Evolutionary conservation across 2,329 filamentous ascomycete species (phyloP), one percentile per base, ranked within the genome.

Genomic region (Colletotrichum sansevieriae): DNA sequence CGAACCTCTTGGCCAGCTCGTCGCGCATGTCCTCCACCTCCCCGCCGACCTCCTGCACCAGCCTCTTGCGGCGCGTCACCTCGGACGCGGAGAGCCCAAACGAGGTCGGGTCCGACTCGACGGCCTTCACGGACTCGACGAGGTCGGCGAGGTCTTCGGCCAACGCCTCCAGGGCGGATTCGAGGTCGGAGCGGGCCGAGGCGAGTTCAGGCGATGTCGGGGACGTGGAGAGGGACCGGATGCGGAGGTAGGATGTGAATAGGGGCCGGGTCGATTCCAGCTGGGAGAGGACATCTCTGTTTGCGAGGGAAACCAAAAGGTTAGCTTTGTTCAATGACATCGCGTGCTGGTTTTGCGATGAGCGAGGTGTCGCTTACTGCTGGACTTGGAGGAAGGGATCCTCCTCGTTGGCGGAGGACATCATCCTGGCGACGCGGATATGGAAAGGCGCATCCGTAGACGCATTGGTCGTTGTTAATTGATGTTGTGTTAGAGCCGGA

Each of bases 211-310:
- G 94, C 18, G 93, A 95, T 49, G 85, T 85, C 13, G 90, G 82
- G 9, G 88, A 87, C 46, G 90, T 91, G 68, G 91, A 88, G 29
- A 97, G 91, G 52, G 94, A 96, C 76, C 94, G 93, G 82, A 99
- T 99, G 77, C 96, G 95, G 49, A 97, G 88, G 84, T 97, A 99
- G 15, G 95, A 98, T 72, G 92, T 91, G 85, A 98, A 98, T 65
- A 98, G 90, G 60, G 95, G 91, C 10, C 95, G 91, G 61, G 93
- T 92, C 13, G 89, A 89, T 72, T 91, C 87, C 72, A 99, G 90
- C 70, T 97, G 92, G 71, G 90, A 83, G 73, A 97, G 90, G 73
- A 98, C 93, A 82, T 99, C 96, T 81, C 94, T 97, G 78, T 29
- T 29, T 7, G 7, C 2, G 29, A 29, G 29, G 29, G 11, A n/a